Base-by-base conservation (phyloP, 768 basidiomycete species). In the Russula vinacea region DNA sequence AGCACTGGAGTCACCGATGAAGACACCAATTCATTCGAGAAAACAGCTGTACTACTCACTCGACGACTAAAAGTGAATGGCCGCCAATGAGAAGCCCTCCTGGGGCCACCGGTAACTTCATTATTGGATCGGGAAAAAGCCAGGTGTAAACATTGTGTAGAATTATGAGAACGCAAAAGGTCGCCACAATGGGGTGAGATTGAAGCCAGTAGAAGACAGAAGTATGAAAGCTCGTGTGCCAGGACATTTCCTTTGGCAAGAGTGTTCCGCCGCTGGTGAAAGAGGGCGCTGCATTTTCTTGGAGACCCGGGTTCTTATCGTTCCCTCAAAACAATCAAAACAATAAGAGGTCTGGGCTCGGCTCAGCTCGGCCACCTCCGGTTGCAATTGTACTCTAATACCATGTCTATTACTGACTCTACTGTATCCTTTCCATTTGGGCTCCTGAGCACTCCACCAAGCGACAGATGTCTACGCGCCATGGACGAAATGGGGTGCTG, bases 121-220 rank as follows among this genome's bases (percentile, higher is more conserved):
- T 64, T 29, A 67, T 40, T 24, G 65, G 65, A 51, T 67, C 57
- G 39, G 65, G 65, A 33, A 59, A 47, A 19, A 67, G 62, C 55
- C 62, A 50, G 19, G 32, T 9, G 37, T 67, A n/a, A 33, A 55
- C 45, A 22, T 58, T 55, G 51, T 64, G 59, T 17, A 63, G 24
- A 37, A 56, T 10, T 24, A 64, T 17, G 37, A 64, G 39, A 22
- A 35, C 11, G 33, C 45, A 42, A 6, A 60, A 24, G n/a, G 45
- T 32, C 1, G 58, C 32, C 29, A 35, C 26, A 22, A 64, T 37
- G 32, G 63, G 63, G 51, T 64, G 63, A 17, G 39, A 64, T 56
- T 56, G 58, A 40, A 64, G 14, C 58, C 63, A 64, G 58, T 14
- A 3, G 6, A 51, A 50, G 40, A 50, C 19, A 10, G 37, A 22